A percentile compares a stretch with the other conserved stretches of the same genome.
Evolutionary conservation across 768 basidiomycete species (phyloP).

Genomic region (Leccinum disarticulatum): DNA sequence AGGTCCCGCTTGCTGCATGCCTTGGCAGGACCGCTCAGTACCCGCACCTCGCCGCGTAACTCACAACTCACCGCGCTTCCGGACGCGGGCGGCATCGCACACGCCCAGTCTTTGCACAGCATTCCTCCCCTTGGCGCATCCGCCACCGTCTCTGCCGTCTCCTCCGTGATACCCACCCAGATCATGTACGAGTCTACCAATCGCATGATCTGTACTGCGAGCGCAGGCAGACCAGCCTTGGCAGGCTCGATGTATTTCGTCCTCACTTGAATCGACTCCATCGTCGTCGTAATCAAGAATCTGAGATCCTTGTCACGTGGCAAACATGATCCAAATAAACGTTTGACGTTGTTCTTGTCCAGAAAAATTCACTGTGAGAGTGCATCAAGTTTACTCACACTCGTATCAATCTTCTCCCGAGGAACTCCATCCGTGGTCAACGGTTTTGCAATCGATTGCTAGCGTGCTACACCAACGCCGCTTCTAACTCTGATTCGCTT

Average conservation of each 20-base stretch:
- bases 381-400: neutral
- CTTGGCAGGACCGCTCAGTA: slow-evolving; percentile 1
- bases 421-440: neutral
- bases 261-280: slow-evolving; percentile 39
- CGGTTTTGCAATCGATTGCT: too few species aligned
- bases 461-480: neutral
- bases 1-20: slow-evolving; percentile 25
- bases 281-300: slow-evolving; percentile 7
- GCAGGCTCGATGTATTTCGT: slow-evolving; percentile 50
- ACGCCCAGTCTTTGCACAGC: slow-evolving; percentile 77
- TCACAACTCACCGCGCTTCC: slow-evolving; percentile 24
- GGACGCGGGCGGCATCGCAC: slow-evolving; percentile 63
- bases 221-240: slow-evolving; percentile 52
- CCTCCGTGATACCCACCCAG: slow-evolving; percentile 70
- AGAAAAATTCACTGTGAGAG: neutral
- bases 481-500: neutral
- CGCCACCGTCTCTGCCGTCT: slow-evolving; percentile 42
- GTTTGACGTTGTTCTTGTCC: too few species aligned
- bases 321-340: too few species aligned
- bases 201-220: slow-evolving; percentile 65
- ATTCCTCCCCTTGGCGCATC: slow-evolving; percentile 53
- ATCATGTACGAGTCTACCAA: slow-evolving; percentile 79
- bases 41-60: neutral
- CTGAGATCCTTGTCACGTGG: slow-evolving; percentile 23
- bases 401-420: neutral